Evolutionary conservation across 306 rosid species (phyloP), one percentile per base, ranked within the genome.

Genomic region (Dalbergia cochinchinensis): DNA sequence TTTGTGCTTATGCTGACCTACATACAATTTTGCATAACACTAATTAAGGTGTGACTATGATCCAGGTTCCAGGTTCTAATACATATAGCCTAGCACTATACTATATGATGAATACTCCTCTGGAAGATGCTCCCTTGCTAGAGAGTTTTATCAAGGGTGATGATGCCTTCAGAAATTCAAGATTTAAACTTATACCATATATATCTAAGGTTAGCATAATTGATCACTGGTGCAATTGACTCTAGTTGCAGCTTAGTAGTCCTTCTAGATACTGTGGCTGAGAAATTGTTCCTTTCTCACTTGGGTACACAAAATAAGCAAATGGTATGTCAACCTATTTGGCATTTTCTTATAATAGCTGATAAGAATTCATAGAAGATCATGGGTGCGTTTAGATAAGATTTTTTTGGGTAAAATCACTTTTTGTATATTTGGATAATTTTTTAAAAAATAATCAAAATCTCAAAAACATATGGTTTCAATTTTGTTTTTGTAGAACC

Each of bases 141-240:
- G 86, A 89, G 47, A 82, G 80, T 78, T 95, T 95, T 69, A 87
- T 95, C 74, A 87, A 91, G 69, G 98, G 99, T 55, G 98, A 92
- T 55, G 91, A 91, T 76, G 78, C 97, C 61, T 93, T 76, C 51
- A 88, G 99, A 82, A 90, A 93, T 82, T 93, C 98, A 8, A 91
- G 99, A 86, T 95, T 95, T 79, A 95, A 95, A 89, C 96, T 93
- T 60, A 93, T 95, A 81, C 99, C 99, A 8, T 93, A 93, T 80
- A 91, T 95, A 82, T 90, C 97, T 61, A 86, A 93, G 99, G 99
- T 95, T 69, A 55, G 87, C 69, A 61, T 45, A 70, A 57, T 12
- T 39, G 18, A 31, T 57, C 33, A 33, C 33, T 15, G 33, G 34
- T 13, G 45, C 76, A 57, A 20, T 83, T 37, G 67, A 37, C 80